Evolutionary conservation across 495 filamentous ascomycete species (phyloP).

Genomic region (Penicillium paxilli): DNA sequence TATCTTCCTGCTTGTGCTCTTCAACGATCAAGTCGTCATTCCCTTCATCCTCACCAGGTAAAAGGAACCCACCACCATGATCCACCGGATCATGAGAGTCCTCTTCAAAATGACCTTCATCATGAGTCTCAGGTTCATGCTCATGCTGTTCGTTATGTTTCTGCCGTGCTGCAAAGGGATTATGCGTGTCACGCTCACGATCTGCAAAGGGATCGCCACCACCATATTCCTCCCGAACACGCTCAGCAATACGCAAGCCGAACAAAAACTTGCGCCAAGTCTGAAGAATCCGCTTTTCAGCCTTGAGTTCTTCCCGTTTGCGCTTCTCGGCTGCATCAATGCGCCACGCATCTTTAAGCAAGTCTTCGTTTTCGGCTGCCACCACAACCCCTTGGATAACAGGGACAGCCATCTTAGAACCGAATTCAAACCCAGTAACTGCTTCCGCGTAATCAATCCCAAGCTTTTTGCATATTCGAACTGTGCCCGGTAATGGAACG

Average conservation of each 20-base stretch:
- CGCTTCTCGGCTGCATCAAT: slow-evolving; percentile 77
- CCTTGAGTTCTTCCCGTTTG: slow-evolving; percentile 79
- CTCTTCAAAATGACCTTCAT: slow-evolving; percentile 12
- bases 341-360: slow-evolving; percentile 77
- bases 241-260: slow-evolving; percentile 77
- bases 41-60: slow-evolving; percentile 32
- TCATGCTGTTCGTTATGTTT: slow-evolving; percentile 1
- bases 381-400: slow-evolving; percentile 89
- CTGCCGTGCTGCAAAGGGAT: slow-evolving; percentile 36
- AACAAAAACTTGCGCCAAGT: slow-evolving; percentile 87
- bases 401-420: slow-evolving; percentile 86
- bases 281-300: slow-evolving; percentile 68
- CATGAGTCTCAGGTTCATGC: slow-evolving; percentile 5
- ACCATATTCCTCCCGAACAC: slow-evolving; percentile 79
- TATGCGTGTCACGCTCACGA: slow-evolving; percentile 32
- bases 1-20: not conserved
- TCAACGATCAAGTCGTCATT: slow-evolving; percentile 36
- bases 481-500: slow-evolving; percentile 73
- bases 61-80: slow-evolving; percentile 35
- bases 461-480: slow-evolving; percentile 77
- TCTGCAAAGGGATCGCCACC: slow-evolving; percentile 45
- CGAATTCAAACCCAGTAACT: slow-evolving; percentile 96
- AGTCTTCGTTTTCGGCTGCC: slow-evolving; percentile 72
- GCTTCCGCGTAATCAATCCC: slow-evolving; percentile 91
- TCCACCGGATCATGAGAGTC: slow-evolving; percentile 22